These are phyloP conservation scores for Priceomyces medius DNA, from an alignment of 805 yeast genomes.

Conservation along the genomic window DNA sequence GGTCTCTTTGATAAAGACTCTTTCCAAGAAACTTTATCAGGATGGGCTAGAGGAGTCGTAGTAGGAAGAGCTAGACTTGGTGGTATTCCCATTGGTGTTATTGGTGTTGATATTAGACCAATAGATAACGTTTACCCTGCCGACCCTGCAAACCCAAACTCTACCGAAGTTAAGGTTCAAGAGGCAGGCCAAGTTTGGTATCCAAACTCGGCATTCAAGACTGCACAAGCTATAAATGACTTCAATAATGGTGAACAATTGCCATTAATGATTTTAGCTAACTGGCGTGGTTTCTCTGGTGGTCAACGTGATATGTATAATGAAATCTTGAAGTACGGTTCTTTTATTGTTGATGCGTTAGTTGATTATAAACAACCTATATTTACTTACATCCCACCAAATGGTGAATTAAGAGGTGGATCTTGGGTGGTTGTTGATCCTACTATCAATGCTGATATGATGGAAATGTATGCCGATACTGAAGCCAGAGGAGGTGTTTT, in stretches of 20 bases:
- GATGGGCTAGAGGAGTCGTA: conserved; percentile 99
- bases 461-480: conserved; percentile 99
- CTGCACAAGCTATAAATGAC: conserved; percentile 97
- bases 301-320: conserved; percentile 99
- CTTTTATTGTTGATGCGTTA: conserved; percentile 94
- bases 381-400: conserved; percentile 95
- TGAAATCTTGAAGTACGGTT: conserved; percentile 95
- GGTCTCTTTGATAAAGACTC: conserved; percentile 93
- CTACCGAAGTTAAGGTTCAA: conserved; percentile 81
- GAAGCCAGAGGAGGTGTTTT: conserved; percentile 96
- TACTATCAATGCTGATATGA: conserved; percentile 91
- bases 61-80: conserved; percentile 99
- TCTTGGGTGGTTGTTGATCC: conserved; percentile 99
- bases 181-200: conserved; percentile 99
- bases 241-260: conserved; percentile 97
- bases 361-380: conserved; percentile 96
- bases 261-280: conserved; percentile 95
- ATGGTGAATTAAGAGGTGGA: conserved; percentile 99
- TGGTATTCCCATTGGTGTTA: conserved; percentile 98
- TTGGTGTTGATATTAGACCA: conserved; percentile 90
- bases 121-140: conserved; percentile 93
- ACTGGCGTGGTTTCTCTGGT: conserved; percentile 99
- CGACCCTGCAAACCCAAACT: conserved; percentile 96
- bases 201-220: conserved; percentile 98
- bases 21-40: conserved; percentile 93